A percentile compares a stretch with the other conserved stretches of the same genome.
These are phyloP conservation scores for Persicaria tinctoria DNA, from an alignment of 148 eudicot genomes.

Conservation along the genomic window DNA sequence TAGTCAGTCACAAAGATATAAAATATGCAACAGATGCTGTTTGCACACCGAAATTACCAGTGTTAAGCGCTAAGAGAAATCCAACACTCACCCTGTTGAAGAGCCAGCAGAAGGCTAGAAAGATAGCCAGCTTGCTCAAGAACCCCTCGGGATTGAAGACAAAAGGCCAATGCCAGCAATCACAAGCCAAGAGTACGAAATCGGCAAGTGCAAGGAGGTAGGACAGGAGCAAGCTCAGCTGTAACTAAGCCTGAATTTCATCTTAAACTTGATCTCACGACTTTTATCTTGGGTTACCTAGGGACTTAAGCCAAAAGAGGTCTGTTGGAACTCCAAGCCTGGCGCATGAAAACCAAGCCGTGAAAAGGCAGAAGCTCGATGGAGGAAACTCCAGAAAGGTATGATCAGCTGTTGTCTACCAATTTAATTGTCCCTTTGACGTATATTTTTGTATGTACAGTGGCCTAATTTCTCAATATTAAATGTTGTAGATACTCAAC, in stretches of 20 bases:
- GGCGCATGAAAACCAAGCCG: slow-evolving; percentile 81
- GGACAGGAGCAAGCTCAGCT: not conserved
- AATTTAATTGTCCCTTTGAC: not conserved
- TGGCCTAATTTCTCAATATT: not conserved
- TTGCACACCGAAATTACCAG: slow-evolving; percentile 58
- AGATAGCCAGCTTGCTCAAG: slow-evolving; percentile 46
- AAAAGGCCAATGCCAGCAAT: slow-evolving; percentile 30
- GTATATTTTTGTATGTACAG: not conserved
- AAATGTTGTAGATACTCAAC: slow-evolving; percentile 50
- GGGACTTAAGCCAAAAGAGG: slow-evolving; percentile 35
- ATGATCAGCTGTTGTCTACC: not conserved
- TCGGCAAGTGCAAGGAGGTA: slow-evolving; percentile 44
- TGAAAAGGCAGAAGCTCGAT: slow-evolving; percentile 84
- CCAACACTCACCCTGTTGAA: slow-evolving; percentile 23
- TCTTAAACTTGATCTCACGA: not conserved
- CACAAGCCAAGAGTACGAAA: slow-evolving; percentile 51
- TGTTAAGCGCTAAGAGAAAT: slow-evolving; percentile 22
- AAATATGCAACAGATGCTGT: slow-evolving; percentile 20
- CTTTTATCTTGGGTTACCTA: slow-evolving; percentile 3
- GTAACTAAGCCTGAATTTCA: not conserved
- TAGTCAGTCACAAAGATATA: not conserved
- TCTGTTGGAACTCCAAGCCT: slow-evolving; percentile 51
- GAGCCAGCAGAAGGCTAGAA: slow-evolving; percentile 52
- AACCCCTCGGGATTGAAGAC: slow-evolving; percentile 64
- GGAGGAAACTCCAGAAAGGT: slow-evolving; percentile 74